These are phyloP conservation scores for Corylus heterophylla DNA, from an alignment of 306 rosid genomes.

Conservation along the genomic window DNA sequence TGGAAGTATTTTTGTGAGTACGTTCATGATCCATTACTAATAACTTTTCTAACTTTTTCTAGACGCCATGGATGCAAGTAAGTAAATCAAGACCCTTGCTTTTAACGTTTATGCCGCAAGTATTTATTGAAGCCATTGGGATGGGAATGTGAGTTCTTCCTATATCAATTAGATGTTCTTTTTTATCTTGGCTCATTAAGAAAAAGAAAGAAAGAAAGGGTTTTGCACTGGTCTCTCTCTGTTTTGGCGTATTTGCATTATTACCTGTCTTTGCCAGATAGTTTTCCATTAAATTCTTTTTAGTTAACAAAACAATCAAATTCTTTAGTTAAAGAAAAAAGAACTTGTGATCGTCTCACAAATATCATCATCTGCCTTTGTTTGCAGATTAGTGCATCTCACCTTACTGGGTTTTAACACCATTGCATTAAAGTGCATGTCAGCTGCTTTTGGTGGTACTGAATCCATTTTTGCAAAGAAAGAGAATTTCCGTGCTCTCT, in stretches of 20 bases:
- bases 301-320: background rate
- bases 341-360: background rate
- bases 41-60: background rate
- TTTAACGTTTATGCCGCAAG: background rate
- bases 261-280: background rate
- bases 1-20: background rate
- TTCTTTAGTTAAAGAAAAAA: background rate
- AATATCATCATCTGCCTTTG: background rate
- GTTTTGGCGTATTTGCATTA: background rate
- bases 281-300: background rate
- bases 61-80: slow-evolving; percentile 13
- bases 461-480: slow-evolving; percentile 4
- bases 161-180: background rate
- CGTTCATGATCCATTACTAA: background rate
- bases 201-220: background rate
- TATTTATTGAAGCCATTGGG: background rate
- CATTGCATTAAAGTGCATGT: slow-evolving; percentile 2
- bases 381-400: slow-evolving; percentile 14
- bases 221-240: background rate
- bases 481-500: slow-evolving; percentile 6
- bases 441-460: background rate
- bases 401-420: slow-evolving; percentile 1
- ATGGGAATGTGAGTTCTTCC: slow-evolving; percentile 15
- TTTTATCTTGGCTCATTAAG: background rate
- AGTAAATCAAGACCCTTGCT: slow-evolving; percentile 12